A percentile compares a stretch with the other conserved stretches of the same genome.
These are phyloP conservation scores for Ogataea chonburiensis DNA, from an alignment of 805 yeast genomes.

Conservation along the genomic window DNA sequence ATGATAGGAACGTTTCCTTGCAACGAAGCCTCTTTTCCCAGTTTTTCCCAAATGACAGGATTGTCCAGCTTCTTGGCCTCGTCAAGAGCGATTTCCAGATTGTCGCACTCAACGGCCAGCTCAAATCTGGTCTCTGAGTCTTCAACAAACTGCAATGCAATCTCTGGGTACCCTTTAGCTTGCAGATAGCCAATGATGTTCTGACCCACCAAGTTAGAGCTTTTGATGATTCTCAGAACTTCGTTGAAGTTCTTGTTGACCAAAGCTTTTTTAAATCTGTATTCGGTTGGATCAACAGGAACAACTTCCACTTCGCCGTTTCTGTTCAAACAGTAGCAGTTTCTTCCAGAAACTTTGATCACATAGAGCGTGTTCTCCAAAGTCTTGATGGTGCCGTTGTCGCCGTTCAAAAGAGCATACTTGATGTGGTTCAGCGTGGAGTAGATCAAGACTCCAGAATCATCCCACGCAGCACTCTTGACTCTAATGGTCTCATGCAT, in stretches of 20 bases:
- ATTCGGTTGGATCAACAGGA: slow-evolving; percentile 92
- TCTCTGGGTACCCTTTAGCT: slow-evolving; percentile 94
- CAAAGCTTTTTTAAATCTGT: slow-evolving; percentile 90
- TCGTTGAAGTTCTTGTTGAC: slow-evolving; percentile 88
- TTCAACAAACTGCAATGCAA: slow-evolving; percentile 94
- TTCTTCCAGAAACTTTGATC: slow-evolving; percentile 64
- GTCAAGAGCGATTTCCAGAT: slow-evolving; percentile 78
- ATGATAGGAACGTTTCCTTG: slow-evolving; percentile 88
- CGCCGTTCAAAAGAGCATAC: slow-evolving; percentile 91
- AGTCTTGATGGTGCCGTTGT: slow-evolving; percentile 90
- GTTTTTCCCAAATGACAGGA: slow-evolving; percentile 70
- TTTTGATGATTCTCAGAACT: slow-evolving; percentile 83
- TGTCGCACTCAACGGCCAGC: slow-evolving; percentile 90
- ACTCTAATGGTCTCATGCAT: slow-evolving; percentile 96
- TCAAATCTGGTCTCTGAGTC: slow-evolving; percentile 97
- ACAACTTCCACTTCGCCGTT: slow-evolving; percentile 78
- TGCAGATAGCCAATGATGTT: slow-evolving; percentile 93
- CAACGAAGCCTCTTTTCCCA: slow-evolving; percentile 80
- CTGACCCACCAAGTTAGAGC: slow-evolving; percentile 93
- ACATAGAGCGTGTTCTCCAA: slow-evolving; percentile 85
- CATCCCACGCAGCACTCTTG: slow-evolving; percentile 98
- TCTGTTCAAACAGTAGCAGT: slow-evolving; percentile 80
- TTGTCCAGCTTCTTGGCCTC: slow-evolving; percentile 81
- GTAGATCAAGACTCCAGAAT: slow-evolving; percentile 83
- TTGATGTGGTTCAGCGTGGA: slow-evolving; percentile 95